A percentile compares a stretch with the other conserved stretches of the same genome.
These are phyloP conservation scores for Calocera viscosa DNA, from an alignment of 768 basidiomycete genomes.

Conservation along the genomic window DNA sequence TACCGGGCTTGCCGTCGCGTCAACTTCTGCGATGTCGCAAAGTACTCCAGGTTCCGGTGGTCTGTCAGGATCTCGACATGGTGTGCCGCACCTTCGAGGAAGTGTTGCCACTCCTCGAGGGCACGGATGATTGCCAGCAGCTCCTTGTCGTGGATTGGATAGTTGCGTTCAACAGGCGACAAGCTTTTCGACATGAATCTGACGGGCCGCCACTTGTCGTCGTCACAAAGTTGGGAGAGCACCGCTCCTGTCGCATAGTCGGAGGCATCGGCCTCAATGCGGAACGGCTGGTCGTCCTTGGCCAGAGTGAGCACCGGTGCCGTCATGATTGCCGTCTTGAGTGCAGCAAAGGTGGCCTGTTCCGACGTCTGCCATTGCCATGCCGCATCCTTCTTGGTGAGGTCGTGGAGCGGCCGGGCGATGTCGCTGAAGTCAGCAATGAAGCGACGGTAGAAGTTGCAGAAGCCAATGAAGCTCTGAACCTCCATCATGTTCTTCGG, in stretches of 20 bases:
- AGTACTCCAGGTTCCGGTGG: neutral
- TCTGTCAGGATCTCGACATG: neutral
- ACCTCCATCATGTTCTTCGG: constrained; percentile 20
- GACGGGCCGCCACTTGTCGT: constrained; percentile 24
- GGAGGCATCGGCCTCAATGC: neutral
- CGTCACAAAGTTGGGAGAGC: neutral
- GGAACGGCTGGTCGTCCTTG: neutral
- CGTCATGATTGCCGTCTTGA: constrained; percentile 18
- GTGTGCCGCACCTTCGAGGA: neutral
- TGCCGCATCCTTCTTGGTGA: constrained; percentile 16
- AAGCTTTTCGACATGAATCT: constrained; percentile 31
- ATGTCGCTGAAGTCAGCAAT: constrained; percentile 27
- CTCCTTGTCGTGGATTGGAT: constrained; percentile 41
- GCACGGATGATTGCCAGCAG: constrained; percentile 35
- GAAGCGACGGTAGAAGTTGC: constrained; percentile 25
- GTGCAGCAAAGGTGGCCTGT: constrained; percentile 1
- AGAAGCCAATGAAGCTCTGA: constrained; percentile 23
- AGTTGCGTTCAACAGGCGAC: constrained; percentile 32
- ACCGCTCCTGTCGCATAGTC: neutral
- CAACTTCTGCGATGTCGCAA: neutral
- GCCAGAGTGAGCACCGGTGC: constrained; percentile 13
- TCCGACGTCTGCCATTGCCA: constrained; percentile 9
- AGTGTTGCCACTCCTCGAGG: constrained; percentile 20
- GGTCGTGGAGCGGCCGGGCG: constrained; percentile 16
- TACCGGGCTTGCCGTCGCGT: neutral